phyloP scores from a whole-genome alignment of 139 green algal species.

The Haematococcus sp. region DNA sequence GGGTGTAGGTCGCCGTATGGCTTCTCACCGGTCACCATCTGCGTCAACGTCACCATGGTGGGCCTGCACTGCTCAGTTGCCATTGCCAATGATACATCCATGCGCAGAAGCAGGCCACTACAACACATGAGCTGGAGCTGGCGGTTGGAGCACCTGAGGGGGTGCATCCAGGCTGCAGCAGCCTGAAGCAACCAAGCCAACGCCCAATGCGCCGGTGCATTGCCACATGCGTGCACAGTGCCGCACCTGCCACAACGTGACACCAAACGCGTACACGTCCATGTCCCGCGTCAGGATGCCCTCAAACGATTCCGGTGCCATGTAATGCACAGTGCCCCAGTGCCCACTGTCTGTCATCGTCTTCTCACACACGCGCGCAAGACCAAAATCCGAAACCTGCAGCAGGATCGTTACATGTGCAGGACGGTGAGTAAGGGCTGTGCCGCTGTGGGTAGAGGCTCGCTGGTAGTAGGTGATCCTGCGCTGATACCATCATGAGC shows the following conservation, averaged over 20 bases:
- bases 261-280: background rate
- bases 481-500: too few relatives aligned
- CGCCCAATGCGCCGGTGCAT: too few relatives aligned
- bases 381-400: slow-evolving; percentile 29
- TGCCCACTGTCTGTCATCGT: background rate
- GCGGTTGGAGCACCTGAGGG: background rate
- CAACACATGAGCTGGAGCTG: background rate
- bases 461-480: background rate
- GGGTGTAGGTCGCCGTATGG: slow-evolving; percentile 24
- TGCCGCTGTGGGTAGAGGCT: background rate
- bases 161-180: background rate
- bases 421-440: background rate
- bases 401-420: background rate
- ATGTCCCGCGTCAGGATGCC: background rate
- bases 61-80: background rate
- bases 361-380: background rate
- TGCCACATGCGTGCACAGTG: background rate
- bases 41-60: background rate
- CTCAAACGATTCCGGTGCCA: slow-evolving; percentile 8
- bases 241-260: slow-evolving; percentile 10
- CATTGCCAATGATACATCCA: background rate
- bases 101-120: background rate
- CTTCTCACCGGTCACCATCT: slow-evolving; percentile 25
- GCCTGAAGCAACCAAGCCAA: background rate
- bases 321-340: slow-evolving; percentile 1